A percentile compares a stretch with the other conserved stretches of the same genome.
Conservation (phyloP, 176 grass and related monocot genomes). For the Lolium multiflorum region DNA sequence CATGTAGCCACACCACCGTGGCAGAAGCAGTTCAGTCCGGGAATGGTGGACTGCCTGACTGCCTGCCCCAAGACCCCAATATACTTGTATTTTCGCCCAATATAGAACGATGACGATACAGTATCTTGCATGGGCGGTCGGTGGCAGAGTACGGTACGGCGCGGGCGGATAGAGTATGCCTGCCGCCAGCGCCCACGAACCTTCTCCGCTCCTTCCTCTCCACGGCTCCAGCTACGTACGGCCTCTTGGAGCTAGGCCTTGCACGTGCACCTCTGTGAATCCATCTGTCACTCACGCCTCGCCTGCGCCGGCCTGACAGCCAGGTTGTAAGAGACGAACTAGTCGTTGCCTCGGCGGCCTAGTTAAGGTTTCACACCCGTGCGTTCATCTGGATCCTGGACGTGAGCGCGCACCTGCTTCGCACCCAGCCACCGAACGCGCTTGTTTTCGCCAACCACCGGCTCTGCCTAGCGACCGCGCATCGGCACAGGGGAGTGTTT, state of each 20-base stretch:
- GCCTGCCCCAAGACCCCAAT: neutral
- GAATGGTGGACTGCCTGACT: conserved; percentile 8
- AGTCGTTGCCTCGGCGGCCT: neutral
- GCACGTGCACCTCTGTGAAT: conserved; percentile 14
- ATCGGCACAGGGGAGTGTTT: neutral
- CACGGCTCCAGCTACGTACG: neutral
- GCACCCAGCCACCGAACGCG: neutral
- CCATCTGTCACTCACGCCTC: conserved; percentile 41
- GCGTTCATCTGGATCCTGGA: neutral
- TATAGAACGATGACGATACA: neutral
- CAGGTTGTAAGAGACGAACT: neutral
- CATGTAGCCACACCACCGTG: neutral
- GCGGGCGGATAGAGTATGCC: neutral
- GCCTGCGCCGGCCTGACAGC: neutral
- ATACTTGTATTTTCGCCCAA: no score
- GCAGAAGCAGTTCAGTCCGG: conserved; percentile 13
- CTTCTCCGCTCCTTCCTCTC: conserved; percentile 27
- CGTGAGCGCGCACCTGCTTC: neutral
- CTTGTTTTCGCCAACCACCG: neutral
- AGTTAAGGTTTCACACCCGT: neutral
- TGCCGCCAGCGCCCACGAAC: neutral
- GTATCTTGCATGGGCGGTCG: conserved; percentile 34
- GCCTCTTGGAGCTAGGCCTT: neutral
- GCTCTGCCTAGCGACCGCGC: neutral
- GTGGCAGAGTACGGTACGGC: conserved; percentile 36